Base-by-base conservation (phyloP, 2,329 filamentous ascomycete genomes). In the Hymenoscyphus fructigenus region DNA sequence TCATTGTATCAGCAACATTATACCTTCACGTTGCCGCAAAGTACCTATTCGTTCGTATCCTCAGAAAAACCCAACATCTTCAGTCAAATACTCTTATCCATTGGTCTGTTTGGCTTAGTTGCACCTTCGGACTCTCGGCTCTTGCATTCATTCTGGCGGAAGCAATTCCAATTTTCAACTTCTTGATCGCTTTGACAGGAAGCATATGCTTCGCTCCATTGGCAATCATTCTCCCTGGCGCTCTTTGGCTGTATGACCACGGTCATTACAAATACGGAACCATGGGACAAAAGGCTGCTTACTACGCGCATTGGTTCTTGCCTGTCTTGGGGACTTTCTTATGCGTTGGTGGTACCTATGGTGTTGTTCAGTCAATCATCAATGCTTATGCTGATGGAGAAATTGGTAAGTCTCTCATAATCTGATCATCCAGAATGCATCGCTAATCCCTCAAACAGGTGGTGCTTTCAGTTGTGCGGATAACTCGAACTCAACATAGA, bases 101-200 rank as follows among this genome's bases (percentile, higher is more conserved):
- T 68, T 85, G 83, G 83, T 73, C 68, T 0, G 81, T 79, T 0
- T 86, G 84, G 84, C 71, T 85, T 0, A 73, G 76, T 10, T 81
- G 80, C 63, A 83, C 80, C 0, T 71, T 78, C 20, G 74, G 74
- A 0, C 75, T 85, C 47, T 75, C 76, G 0, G 69, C 79, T 3
- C 70, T 83, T 23, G 76, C 81, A 5, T 85, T 83, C 68, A 73
- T 86, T 60, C 74, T 86, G 20, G 83, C 83, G 0, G 78, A 79
- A n/a, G 81, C 80, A 0, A 83, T 85, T 36, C 83, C 83, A 0
- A 83, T 85, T 61, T 85, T 85, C 76, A 83, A 82, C 65, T 84
- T 81, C 69, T 69, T 85, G 23, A 69, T 84, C 28, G 79, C 80
- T 2, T 70, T 84, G n/a, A 78, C 81, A 1, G 82, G 82, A 1